Evolutionary conservation across 1,284 basidiomycete species (phyloP).

Genomic region (Xerocomus tenax): DNA sequence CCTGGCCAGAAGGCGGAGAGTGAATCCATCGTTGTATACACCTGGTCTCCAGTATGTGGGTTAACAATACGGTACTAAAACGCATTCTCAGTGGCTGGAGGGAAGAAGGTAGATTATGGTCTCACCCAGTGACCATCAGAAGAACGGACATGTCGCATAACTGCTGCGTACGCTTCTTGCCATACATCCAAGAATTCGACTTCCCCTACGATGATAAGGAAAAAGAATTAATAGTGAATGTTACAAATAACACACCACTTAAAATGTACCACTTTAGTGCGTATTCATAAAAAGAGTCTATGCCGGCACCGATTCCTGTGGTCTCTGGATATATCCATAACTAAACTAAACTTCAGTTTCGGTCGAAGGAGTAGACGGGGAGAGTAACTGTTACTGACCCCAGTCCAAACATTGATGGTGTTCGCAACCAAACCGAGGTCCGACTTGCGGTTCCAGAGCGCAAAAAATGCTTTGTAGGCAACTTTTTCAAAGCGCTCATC

Average conservation of each 20-base stretch:
- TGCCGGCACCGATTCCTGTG: slow-evolving; percentile 80
- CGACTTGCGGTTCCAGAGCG: slow-evolving; percentile 83
- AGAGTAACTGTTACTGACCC: slow-evolving; percentile 42
- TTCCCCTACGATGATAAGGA: slow-evolving; percentile 50
- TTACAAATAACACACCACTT: slow-evolving; percentile 51
- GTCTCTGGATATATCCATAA: slow-evolving; percentile 65
- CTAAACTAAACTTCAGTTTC: slow-evolving; percentile 30
- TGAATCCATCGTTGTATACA: slow-evolving; percentile 70
- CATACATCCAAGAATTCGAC: slow-evolving; percentile 86
- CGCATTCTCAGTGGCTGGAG: background rate
- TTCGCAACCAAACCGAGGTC: slow-evolving; percentile 80
- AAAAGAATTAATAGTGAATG: background rate
- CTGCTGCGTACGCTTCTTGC: slow-evolving; percentile 79
- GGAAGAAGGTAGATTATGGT: background rate
- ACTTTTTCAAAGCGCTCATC: slow-evolving; percentile 81
- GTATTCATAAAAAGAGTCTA: slow-evolving; percentile 92
- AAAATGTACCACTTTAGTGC: slow-evolving; percentile 84
- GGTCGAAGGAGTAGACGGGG: slow-evolving; percentile 1
- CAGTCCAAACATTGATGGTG: slow-evolving; percentile 71
- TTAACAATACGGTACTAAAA: slow-evolving; percentile 71
- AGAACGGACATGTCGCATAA: slow-evolving; percentile 79
- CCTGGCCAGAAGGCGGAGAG: slow-evolving; percentile 85
- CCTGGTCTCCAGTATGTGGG: slow-evolving; percentile 65
- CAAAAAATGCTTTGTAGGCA: slow-evolving; percentile 80
- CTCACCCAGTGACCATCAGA: slow-evolving; percentile 81